Percentiles rank a stretch among this genome's conserved stretches.
phyloP scores from a whole-genome alignment of 495 filamentous ascomycete genomes.

The Penicillium lagena region DNA sequence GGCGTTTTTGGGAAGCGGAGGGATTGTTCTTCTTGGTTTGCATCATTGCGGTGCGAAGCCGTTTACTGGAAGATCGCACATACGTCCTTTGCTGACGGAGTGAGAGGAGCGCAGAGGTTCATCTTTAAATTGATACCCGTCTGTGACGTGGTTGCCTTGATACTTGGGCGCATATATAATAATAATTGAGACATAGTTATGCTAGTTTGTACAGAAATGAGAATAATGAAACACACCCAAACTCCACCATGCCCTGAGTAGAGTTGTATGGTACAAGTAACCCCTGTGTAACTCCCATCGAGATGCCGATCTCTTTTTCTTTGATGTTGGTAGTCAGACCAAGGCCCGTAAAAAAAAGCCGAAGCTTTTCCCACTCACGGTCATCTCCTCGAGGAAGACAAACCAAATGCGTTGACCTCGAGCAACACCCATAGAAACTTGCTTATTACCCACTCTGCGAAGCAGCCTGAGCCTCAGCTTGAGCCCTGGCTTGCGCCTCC shows the following conservation, averaged over 20 bases:
- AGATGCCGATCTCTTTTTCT: background rate
- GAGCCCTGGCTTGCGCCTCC: slow-evolving; percentile 40
- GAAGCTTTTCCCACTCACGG: too few species aligned
- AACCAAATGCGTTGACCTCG: too few species aligned
- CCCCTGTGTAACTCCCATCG: slow-evolving; percentile 14
- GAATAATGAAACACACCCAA: slow-evolving; percentile 4
- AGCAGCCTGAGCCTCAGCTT: slow-evolving; percentile 17
- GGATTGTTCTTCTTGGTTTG: background rate
- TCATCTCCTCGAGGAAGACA: too few species aligned
- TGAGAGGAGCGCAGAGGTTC: background rate
- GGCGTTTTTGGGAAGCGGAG: slow-evolving; percentile 2
- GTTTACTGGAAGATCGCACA: too few species aligned
- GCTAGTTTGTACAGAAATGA: too few species aligned
- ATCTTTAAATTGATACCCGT: background rate
- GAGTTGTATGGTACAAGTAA: slow-evolving; percentile 28
- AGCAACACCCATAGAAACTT: background rate
- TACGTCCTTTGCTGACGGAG: background rate
- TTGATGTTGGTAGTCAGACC: too few species aligned
- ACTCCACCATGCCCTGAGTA: slow-evolving; percentile 33
- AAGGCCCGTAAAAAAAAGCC: too few species aligned
- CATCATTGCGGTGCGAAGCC: slow-evolving; percentile 1
- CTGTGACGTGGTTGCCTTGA: background rate
- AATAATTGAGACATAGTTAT: background rate
- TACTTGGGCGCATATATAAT: background rate
- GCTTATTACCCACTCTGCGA: slow-evolving; percentile 1